These are phyloP conservation scores for Talaromyces trachyspermus DNA, from an alignment of 495 filamentous ascomycete genomes.

Conservation along the genomic window DNA sequence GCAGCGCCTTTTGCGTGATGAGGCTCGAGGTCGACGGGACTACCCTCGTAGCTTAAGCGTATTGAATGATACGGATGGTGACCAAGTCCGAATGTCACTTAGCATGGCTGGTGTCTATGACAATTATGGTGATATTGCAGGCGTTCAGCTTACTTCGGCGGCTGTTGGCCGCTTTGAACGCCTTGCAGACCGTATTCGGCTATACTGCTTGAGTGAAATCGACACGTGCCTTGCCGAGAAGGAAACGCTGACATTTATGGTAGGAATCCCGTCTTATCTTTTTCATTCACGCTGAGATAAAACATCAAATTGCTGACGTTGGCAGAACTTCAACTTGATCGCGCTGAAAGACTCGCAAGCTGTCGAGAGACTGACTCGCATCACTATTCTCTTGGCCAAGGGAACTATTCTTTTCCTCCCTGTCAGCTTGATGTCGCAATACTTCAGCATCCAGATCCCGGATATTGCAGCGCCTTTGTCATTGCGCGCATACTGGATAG, in stretches of 20 bases:
- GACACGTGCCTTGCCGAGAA: constrained; percentile 74
- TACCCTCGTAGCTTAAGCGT: constrained; percentile 17
- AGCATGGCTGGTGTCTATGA: constrained; percentile 16
- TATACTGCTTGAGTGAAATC: constrained; percentile 76
- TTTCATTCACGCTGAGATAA: background rate
- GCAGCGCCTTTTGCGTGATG: constrained; percentile 36
- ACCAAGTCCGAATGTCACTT: constrained; percentile 22
- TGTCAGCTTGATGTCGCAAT: constrained; percentile 75
- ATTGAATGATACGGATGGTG: constrained; percentile 23
- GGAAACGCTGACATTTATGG: constrained; percentile 65
- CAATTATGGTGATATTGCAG: constrained; percentile 32
- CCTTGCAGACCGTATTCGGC: constrained; percentile 64
- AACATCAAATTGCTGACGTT: constrained; percentile 11
- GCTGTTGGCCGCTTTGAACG: constrained; percentile 70
- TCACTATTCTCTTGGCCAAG: constrained; percentile 77
- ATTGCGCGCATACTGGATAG: constrained; percentile 60
- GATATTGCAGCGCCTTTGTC: constrained; percentile 53
- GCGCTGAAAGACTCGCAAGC: constrained; percentile 75
- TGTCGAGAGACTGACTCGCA: constrained; percentile 69
- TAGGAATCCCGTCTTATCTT: constrained; percentile 18
- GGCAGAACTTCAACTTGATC: constrained; percentile 79
- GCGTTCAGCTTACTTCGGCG: constrained; percentile 53
- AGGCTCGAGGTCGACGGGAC: constrained; percentile 13
- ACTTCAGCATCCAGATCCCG: constrained; percentile 66
- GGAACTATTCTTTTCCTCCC: constrained; percentile 80